Base-by-base conservation (phyloP, 257 asterid genomes). In the Solanum pinnatisectum region DNA sequence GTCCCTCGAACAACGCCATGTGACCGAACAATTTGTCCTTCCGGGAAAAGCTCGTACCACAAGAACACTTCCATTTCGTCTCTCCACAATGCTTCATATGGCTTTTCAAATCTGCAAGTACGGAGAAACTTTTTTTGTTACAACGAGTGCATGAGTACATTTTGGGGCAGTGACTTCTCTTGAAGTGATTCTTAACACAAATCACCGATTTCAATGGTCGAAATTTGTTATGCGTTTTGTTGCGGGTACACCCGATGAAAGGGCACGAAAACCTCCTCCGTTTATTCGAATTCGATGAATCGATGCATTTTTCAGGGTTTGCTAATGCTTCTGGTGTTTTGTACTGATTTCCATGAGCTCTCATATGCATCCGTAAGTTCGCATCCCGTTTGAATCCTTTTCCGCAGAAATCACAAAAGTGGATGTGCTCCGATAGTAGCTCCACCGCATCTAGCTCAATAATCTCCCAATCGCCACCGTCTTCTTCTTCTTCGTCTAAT, bases 301-400 rank as follows among this genome's bases (percentile, higher is more conserved):
- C 95, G 7, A 81, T 88, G 46, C 42, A 59, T 33, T 88, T 93
- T 1, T 89, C 94, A 10, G 99, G 98, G 88, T 93, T 94, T 49
- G 97, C 92, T 84, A 97, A 70, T 10, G 99, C 99, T 85, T 94
- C 96, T 5, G 90, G 85, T 5, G 98, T 97, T 93, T 96, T 97
- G 94, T 91, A 97, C 83, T 90, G 96, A 49, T 95, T 92, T 40
- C 98, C 98, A 33, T 97, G 99, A 9, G 99, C 98, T 77, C 99
- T 87, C 99, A 97, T 97, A 83, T 97, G 99, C 99, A 97, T 97
- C 96, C 99, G 83, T 84, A 96, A 86, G 92, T 97, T 97, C 30
- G 99, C 99, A 87, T 97, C 99, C 32, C 98, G 91, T 82, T 97
- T 97, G 90, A 97, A 97, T n/a, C 98, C 99, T 68, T 97, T 97